Base-by-base conservation (phyloP, 2,329 filamentous ascomycete genomes). In the Fusarium luffae region DNA sequence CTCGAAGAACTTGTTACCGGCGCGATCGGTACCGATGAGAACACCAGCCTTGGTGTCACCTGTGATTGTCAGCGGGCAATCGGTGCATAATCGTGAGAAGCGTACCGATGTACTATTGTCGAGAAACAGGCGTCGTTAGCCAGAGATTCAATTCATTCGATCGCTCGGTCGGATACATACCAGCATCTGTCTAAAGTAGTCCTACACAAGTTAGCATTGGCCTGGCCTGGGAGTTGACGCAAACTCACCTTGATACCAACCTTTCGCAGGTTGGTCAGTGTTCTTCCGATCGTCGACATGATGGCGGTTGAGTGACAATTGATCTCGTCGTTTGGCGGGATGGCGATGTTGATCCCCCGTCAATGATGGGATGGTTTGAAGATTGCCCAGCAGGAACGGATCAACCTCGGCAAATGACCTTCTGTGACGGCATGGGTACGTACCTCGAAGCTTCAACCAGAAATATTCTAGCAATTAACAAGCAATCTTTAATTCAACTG, bases 1-100 rank as follows among this genome's bases (percentile, higher is more conserved):
- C 87, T 99, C 96, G 81, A 89, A 99, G 87, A 88, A 99, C 85
- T 97, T 98, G 89, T 99, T 99, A 81, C 96, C 97, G 79, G 90
- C 97, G 81, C 90, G 89, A 85, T 99, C 96, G 77, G 84, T 88
- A 76, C 91, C 96, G 72, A 99, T 89, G 73, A 97, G 86, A 44
- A 88, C 90, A 77, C 96, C 97, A 78, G 92, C 90, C 85, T 99
- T 99, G 82, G 96, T 99, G 84, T 99, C 96, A 85, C 95, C 94
- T 96, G 79, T 2, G 23, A 21, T n/a, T 42, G 62, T 68, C 43
- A 69, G 49, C 19, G n/a, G 30, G 19, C 1, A 16, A 19, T 23
- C 16, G 75, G 9, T 2, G 3, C 7, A 3, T 40, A 2, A 18
- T 14, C 18, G 10, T n/a, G 14, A 21, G 4, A 13, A 43, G 46